phyloP scores from a whole-genome alignment of 108 stramenopile species.

The Epithemia pelagica region DNA sequence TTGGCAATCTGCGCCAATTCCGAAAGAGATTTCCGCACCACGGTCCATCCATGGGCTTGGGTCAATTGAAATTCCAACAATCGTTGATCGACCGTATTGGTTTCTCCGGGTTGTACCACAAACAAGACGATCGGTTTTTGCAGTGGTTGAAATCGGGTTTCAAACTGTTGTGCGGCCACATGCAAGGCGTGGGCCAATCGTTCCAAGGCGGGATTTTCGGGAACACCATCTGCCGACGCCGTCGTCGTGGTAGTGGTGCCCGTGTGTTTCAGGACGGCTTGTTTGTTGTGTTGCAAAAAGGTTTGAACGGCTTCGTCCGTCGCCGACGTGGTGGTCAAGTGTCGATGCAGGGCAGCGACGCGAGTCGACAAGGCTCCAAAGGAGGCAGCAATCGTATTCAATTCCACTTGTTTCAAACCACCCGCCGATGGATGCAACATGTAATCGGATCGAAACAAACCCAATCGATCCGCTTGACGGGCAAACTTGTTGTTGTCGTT shows the following conservation, averaged over 20 bases:
- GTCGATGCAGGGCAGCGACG: slow-evolving; percentile 65
- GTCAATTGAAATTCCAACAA: slow-evolving; percentile 85
- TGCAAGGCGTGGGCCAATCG: slow-evolving; percentile 67
- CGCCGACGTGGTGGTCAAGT: slow-evolving; percentile 43
- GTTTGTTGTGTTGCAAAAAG: slow-evolving; percentile 45
- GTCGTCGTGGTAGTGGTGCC: background rate
- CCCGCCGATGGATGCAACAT: slow-evolving; percentile 67
- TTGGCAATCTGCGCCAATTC: slow-evolving; percentile 23
- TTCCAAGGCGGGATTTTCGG: slow-evolving; percentile 70
- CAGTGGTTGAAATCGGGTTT: slow-evolving; percentile 15
- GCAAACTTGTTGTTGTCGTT: slow-evolving; percentile 24
- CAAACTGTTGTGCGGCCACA: slow-evolving; percentile 67
- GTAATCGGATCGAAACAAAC: slow-evolving; percentile 94
- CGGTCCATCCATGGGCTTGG: slow-evolving; percentile 66
- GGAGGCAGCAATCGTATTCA: slow-evolving; percentile 96
- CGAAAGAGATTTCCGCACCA: slow-evolving; percentile 72
- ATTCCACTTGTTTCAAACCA: slow-evolving; percentile 86
- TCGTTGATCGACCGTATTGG: slow-evolving; percentile 95
- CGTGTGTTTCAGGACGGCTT: slow-evolving; percentile 23
- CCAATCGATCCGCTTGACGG: slow-evolving; percentile 58
- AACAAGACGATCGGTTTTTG: slow-evolving; percentile 46
- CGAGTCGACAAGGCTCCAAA: slow-evolving; percentile 77
- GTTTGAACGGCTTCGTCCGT: slow-evolving; percentile 20
- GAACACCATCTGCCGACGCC: slow-evolving; percentile 53
- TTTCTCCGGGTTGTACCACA: slow-evolving; percentile 93